Percentiles rank a stretch among this genome's conserved stretches.
These are phyloP conservation scores for Aspergillus flavus DNA, from an alignment of 2,329 filamentous ascomycete species.

Conservation along the genomic window DNA sequence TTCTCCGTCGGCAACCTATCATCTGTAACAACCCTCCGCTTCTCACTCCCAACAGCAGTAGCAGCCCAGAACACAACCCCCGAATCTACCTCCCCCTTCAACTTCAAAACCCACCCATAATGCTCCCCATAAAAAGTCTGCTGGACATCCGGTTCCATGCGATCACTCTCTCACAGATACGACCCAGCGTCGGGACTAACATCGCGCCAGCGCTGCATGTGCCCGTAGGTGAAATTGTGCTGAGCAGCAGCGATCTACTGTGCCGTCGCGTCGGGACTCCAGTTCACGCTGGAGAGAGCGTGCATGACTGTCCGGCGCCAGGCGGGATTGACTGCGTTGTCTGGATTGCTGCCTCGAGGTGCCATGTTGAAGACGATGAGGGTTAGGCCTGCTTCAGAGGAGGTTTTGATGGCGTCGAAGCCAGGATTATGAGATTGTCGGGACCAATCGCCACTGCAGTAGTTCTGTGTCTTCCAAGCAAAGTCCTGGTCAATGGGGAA, in stretches of 20 bases:
- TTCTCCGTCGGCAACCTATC: neutral
- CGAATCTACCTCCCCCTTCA: too few species aligned
- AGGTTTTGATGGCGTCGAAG: neutral
- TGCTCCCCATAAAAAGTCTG: too few species aligned
- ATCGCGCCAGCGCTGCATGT: slow-evolving; percentile 7
- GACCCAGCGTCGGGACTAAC: too few species aligned
- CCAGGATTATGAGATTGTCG: too few species aligned
- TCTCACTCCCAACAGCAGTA: too few species aligned
- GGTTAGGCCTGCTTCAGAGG: slow-evolving; percentile 4
- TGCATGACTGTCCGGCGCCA: slow-evolving; percentile 10
- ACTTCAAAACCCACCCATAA: too few species aligned
- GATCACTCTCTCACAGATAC: too few species aligned
- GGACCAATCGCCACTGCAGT: too few species aligned
- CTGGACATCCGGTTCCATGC: too few species aligned
- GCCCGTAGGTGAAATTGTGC: neutral
- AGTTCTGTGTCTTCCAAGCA: too few species aligned
- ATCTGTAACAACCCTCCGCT: slow-evolving; percentile 6
- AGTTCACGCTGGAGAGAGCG: slow-evolving; percentile 7
- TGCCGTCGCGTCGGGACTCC: neutral
- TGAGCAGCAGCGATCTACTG: neutral
- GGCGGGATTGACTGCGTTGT: slow-evolving; percentile 9
- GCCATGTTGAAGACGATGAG: slow-evolving; percentile 10
- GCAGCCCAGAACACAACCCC: too few species aligned
- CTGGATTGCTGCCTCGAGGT: neutral
- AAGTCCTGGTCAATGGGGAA: too few species aligned